These are phyloP conservation scores for Populus hybrid DNA, from an alignment of 441 rosid genomes.

Conservation along the genomic window DNA sequence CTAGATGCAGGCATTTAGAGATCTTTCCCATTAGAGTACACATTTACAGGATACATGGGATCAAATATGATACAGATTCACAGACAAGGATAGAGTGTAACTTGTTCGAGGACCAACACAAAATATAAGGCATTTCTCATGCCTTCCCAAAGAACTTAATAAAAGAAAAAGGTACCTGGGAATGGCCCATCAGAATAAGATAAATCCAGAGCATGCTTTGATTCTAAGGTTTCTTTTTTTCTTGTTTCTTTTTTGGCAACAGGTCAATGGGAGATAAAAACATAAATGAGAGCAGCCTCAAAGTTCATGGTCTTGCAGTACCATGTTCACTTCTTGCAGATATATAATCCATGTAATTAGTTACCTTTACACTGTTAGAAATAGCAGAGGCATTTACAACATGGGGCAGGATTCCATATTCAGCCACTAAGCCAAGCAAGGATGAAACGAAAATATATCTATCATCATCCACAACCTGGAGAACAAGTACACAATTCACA, in stretches of 20 bases:
- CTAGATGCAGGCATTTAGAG: no score
- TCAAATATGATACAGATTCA: not conserved
- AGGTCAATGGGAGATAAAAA: not conserved
- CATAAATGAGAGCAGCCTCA: not conserved
- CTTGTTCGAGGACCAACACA: not conserved
- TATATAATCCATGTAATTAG: slow-evolving; percentile 3
- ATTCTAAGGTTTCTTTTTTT: no score
- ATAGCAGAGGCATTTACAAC: slow-evolving; percentile 70
- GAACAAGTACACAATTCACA: slow-evolving; percentile 11
- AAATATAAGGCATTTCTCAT: slow-evolving; percentile 2
- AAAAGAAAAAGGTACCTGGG: not conserved
- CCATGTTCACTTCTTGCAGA: not conserved
- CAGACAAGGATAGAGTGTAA: not conserved
- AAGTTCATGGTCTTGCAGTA: not conserved
- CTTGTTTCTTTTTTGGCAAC: no score
- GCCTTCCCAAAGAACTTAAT: not conserved
- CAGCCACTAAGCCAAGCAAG: slow-evolving; percentile 83
- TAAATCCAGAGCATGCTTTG: no score
- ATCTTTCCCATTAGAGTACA: no score
- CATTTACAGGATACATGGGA: no score
- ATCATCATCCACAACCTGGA: slow-evolving; percentile 82
- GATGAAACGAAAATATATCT: slow-evolving; percentile 79
- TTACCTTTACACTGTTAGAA: slow-evolving; percentile 73
- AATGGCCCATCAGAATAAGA: no score
- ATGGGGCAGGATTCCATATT: slow-evolving; percentile 72